These are phyloP conservation scores for Apiospora arundinis DNA, from an alignment of 2,329 filamentous ascomycete genomes.

Conservation along the genomic window DNA sequence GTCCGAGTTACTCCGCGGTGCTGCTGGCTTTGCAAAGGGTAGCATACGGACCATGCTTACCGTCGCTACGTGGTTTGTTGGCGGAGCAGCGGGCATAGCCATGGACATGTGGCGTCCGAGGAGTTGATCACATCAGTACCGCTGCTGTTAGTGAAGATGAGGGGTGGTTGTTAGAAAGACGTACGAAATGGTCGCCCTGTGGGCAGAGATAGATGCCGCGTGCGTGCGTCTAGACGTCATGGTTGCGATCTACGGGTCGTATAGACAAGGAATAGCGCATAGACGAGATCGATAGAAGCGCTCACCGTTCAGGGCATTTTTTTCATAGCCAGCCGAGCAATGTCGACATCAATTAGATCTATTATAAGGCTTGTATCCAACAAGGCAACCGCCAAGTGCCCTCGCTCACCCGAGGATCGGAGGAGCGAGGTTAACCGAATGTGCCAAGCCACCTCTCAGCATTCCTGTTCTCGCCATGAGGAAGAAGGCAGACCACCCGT, in stretches of 20 bases:
- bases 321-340: not conserved
- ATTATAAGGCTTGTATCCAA: too few species aligned
- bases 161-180: not conserved
- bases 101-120: not conserved
- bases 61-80: slow-evolving; percentile 26
- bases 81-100: not conserved
- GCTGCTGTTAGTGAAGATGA: not conserved
- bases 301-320: not conserved
- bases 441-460: too few species aligned
- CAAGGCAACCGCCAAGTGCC: too few species aligned
- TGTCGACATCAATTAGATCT: not conserved
- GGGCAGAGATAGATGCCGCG: too few species aligned
- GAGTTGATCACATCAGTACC: not conserved
- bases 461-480: too few species aligned
- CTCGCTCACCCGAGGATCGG: too few species aligned
- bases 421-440: too few species aligned
- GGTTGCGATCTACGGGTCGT: not conserved
- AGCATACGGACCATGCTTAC: slow-evolving; percentile 25
- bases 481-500: not conserved
- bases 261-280: not conserved
- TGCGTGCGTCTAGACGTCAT: not conserved
- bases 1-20: not conserved
- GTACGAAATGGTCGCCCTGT: too few species aligned
- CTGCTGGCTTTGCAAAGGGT: slow-evolving; percentile 17
- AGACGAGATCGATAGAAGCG: not conserved